Evolutionary conservation across 2,329 filamentous ascomycete genomes (phyloP).

Genomic region (Arthrobotrys musiformis): DNA sequence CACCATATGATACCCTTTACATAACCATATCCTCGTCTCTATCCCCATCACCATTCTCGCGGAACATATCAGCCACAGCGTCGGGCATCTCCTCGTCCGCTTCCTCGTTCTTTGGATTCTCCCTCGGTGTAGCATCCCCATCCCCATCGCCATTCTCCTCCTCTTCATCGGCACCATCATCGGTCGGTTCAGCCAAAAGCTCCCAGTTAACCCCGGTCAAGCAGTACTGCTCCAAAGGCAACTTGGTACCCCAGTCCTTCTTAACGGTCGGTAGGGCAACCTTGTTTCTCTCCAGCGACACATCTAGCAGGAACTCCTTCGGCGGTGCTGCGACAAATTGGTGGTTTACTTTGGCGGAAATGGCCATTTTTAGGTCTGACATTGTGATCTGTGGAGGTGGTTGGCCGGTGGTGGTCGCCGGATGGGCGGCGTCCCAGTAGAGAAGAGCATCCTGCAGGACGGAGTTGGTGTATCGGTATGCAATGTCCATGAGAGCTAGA

Average conservation of each 20-base stretch:
- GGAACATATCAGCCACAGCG: conserved; percentile 47
- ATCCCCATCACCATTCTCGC: conserved; percentile 53
- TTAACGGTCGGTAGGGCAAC: conserved; percentile 73
- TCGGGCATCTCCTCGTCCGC: conserved; percentile 62
- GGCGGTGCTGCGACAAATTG: conserved; percentile 71
- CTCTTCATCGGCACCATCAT: conserved; percentile 64
- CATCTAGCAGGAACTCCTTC: conserved; percentile 80
- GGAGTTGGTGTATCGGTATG: conserved; percentile 74
- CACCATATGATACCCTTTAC: conserved; percentile 23
- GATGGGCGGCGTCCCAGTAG: conserved; percentile 64
- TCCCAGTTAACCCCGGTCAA: conserved; percentile 75
- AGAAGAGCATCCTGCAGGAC: conserved; percentile 68
- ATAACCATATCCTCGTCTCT: conserved; percentile 52
- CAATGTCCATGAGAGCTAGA: conserved; percentile 84
- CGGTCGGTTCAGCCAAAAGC: conserved; percentile 69
- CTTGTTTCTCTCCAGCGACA: conserved; percentile 77
- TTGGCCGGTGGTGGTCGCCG: conserved; percentile 61
- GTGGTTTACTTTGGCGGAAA: conserved; percentile 70
- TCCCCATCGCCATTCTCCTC: conserved; percentile 62
- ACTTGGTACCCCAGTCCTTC: conserved; percentile 74
- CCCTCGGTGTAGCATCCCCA: conserved; percentile 60
- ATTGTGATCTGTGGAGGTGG: conserved; percentile 69
- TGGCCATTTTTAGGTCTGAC: conserved; percentile 70
- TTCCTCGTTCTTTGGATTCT: conserved; percentile 62
- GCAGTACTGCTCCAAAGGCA: conserved; percentile 76